phyloP scores from a whole-genome alignment of 2,329 filamentous ascomycete genomes.

The Phoma sp. region DNA sequence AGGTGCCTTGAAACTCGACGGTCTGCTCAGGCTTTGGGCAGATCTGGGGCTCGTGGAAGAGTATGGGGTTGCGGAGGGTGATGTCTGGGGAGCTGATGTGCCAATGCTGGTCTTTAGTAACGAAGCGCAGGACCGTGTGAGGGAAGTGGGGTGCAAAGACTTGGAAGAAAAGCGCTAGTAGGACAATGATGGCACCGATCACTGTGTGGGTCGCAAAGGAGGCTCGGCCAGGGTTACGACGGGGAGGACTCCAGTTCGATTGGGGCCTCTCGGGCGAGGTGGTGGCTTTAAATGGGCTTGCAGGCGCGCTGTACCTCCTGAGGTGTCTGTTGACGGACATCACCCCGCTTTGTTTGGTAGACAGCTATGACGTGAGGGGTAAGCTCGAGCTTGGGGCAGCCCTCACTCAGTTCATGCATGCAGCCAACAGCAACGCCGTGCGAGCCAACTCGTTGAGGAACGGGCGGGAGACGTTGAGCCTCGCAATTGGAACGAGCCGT shows the following conservation, averaged over 20 bases:
- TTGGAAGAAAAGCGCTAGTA: slow-evolving; percentile 45
- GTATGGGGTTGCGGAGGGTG: slow-evolving; percentile 35
- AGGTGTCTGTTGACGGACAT: slow-evolving; percentile 22
- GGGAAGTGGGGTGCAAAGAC: slow-evolving; percentile 48
- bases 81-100: slow-evolving; percentile 25
- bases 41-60: slow-evolving; percentile 35
- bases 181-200: slow-evolving; percentile 40
- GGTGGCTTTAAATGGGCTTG: slow-evolving; percentile 25
- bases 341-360: slow-evolving; percentile 25
- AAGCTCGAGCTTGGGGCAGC: slow-evolving; percentile 22
- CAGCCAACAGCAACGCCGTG: slow-evolving; percentile 19
- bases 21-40: slow-evolving; percentile 40
- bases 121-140: slow-evolving; percentile 38
- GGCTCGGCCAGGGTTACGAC: slow-evolving; percentile 19
- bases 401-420: slow-evolving; percentile 20
- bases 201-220: slow-evolving; percentile 32
- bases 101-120: slow-evolving; percentile 30
- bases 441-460: slow-evolving; percentile 19
- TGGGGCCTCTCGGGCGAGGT: slow-evolving; percentile 21
- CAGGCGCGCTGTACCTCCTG: slow-evolving; percentile 22
- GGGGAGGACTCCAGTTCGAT: slow-evolving; percentile 18
- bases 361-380: slow-evolving; percentile 29
- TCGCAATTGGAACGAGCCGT: slow-evolving; percentile 18
- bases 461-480: slow-evolving; percentile 15
- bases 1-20: slow-evolving; percentile 42